Conservation (phyloP, 2,329 filamentous ascomycete species). For the Ramularia endophylla region DNA sequence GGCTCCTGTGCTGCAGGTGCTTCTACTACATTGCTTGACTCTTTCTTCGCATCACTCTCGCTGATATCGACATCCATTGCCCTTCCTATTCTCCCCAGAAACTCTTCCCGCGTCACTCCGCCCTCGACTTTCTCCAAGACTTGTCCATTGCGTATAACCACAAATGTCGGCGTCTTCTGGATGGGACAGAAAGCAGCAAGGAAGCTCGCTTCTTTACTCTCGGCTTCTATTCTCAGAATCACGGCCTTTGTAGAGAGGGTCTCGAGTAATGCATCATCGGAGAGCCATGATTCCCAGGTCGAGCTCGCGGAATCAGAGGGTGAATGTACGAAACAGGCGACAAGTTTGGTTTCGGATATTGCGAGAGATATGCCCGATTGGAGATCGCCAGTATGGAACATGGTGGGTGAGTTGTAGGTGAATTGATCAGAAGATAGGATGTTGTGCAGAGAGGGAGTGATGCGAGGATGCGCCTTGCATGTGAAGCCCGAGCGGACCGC, state of each 20-base stretch:
- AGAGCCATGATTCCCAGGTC: constrained; percentile 33
- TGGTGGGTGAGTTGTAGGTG: no score
- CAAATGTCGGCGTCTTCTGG: constrained; percentile 68
- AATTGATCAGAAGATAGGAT: no score
- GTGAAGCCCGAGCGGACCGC: no score
- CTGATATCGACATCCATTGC: constrained; percentile 26
- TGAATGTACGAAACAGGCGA: constrained; percentile 72
- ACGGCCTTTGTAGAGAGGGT: constrained; percentile 60
- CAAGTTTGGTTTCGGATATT: constrained; percentile 67
- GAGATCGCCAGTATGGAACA: constrained; percentile 78
- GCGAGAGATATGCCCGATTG: constrained; percentile 75
- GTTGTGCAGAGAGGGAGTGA: no score
- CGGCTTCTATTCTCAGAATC: constrained; percentile 62
- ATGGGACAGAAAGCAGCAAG: constrained; percentile 77
- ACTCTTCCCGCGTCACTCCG: constrained; percentile 58
- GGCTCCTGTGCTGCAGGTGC: background rate
- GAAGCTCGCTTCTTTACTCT: constrained; percentile 74
- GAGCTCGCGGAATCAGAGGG: constrained; percentile 65
- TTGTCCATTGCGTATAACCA: constrained; percentile 69
- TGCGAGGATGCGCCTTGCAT: no score
- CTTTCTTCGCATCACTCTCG: constrained; percentile 6
- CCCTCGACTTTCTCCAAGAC: constrained; percentile 69
- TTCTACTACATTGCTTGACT: constrained; percentile 4
- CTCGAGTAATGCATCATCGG: constrained; percentile 15
- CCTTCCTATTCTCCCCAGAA: constrained; percentile 51